These are phyloP conservation scores for Brassica rapa DNA, from an alignment of 345 rosid species.

Conservation along the genomic window DNA sequence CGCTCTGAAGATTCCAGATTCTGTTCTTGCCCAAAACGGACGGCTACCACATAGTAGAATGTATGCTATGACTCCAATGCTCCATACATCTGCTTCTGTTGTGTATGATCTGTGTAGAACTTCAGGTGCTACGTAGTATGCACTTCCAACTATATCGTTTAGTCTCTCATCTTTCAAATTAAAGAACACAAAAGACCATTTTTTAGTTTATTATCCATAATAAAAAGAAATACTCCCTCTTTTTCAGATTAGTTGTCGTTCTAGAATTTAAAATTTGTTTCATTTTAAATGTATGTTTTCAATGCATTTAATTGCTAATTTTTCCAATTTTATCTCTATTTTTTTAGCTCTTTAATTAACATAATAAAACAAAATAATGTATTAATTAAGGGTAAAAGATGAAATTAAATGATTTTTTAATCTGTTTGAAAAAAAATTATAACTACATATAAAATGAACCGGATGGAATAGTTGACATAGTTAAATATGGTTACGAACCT, in stretches of 20 bases:
- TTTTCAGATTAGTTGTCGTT: too few species aligned
- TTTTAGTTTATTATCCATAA: constrained; percentile 10
- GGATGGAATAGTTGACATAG: too few species aligned
- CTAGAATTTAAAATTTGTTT: background rate
- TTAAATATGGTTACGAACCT: constrained; percentile 47
- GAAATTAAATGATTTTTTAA: too few species aligned
- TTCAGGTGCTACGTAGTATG: constrained; percentile 94
- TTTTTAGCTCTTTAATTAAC: too few species aligned
- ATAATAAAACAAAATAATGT: too few species aligned
- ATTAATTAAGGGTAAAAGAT: too few species aligned
- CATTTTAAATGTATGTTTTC: too few species aligned
- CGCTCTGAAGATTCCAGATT: constrained; percentile 83
- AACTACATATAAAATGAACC: too few species aligned
- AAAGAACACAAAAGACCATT: constrained; percentile 8
- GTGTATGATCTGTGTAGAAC: constrained; percentile 85
- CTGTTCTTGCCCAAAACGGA: constrained; percentile 95
- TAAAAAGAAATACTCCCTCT: background rate
- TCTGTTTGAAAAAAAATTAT: too few species aligned
- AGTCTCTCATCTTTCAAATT: constrained; percentile 72
- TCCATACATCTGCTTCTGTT: constrained; percentile 98
- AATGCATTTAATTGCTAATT: too few species aligned
- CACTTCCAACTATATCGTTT: constrained; percentile 95
- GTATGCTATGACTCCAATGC: constrained; percentile 88
- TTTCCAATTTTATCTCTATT: too few species aligned
- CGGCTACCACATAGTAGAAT: constrained; percentile 88